phyloP scores from a whole-genome alignment of 2,329 filamentous ascomycete genomes.

The Phialocephala subalpina region DNA sequence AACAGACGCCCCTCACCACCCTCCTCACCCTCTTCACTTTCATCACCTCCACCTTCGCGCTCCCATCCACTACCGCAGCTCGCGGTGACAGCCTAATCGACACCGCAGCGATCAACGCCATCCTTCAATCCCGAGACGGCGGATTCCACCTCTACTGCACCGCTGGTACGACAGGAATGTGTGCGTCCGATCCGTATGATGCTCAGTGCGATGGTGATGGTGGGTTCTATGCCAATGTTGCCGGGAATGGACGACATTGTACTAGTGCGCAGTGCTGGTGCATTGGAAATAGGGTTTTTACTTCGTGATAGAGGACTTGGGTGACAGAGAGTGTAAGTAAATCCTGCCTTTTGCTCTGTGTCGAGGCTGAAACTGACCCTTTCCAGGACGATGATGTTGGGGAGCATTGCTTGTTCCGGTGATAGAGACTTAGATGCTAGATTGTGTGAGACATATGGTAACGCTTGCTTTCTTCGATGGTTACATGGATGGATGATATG shows the following conservation, averaged over 20 bases:
- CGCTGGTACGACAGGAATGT: neutral
- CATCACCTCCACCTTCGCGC: neutral
- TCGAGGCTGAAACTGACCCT: no score
- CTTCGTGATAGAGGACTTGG: neutral
- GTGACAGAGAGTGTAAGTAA: neutral
- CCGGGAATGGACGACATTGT: neutral
- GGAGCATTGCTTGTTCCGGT: no score
- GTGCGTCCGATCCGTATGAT: neutral
- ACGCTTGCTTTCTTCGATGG: neutral
- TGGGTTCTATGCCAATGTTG: neutral
- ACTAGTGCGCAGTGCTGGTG: slow-evolving; percentile 2
- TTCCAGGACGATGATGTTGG: no score
- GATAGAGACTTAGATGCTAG: neutral
- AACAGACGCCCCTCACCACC: neutral
- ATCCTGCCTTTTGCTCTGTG: neutral
- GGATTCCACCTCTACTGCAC: neutral
- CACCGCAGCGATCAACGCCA: no score
- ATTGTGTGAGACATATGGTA: neutral
- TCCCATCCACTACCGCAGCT: neutral
- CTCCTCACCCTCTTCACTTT: neutral
- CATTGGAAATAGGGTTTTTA: neutral
- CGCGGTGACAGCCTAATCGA: neutral
- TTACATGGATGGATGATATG: neutral
- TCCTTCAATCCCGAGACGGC: no score
- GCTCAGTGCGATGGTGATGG: neutral